Evolutionary conservation across 176 grass and related monocot genomes (phyloP), one percentile per base, ranked within the genome.

Genomic region (Raddia guianensis): DNA sequence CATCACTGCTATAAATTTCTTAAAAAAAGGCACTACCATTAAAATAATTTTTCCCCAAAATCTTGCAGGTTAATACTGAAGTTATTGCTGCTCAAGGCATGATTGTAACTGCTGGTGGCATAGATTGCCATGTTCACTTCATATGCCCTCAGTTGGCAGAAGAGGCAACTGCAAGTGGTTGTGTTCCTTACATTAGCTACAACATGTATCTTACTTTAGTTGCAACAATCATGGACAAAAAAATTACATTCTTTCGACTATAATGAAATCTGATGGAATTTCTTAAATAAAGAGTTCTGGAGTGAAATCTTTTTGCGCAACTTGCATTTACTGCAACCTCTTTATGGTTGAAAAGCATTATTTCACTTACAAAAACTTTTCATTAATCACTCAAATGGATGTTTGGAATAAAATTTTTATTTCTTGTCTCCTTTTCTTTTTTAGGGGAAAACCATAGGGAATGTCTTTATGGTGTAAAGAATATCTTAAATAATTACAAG

Each of bases 101-200:
- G 92, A 98, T 94, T 91, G 40, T 98, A 63, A 98, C 95, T 83
- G 90, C 95, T 81, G 90, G 95, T 18, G 95, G 95, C 66, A 98
- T 98, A 70, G 95, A 98, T 70, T 93, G 88, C 79, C 95, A 98
- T 89, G 86, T 98, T 84, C 95, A 98, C 72, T 98, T 98, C 71
- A 98, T 98, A 87, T 98, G 95, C 56, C 95, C 95, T 70, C 92
- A 98, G 58, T 78, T 98, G 68, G 84, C 84, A 84, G 72, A 91
- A 81, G 90, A 91, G 84, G 84, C 95, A 49, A 95, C 95, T 68
- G 91, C 90, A 86, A 95, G 95, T 52, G 95, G 95, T 98, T 79
- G 74, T 84, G 57, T 43, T 88, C 43, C 80, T 90, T 82, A 53
- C 61, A 58, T 67, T 79, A 37, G 52, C 50, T 34, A 60, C n/a